These are phyloP conservation scores for Vitis riparia DNA, from an alignment of 164 flowering plant genomes.

Conservation along the genomic window DNA sequence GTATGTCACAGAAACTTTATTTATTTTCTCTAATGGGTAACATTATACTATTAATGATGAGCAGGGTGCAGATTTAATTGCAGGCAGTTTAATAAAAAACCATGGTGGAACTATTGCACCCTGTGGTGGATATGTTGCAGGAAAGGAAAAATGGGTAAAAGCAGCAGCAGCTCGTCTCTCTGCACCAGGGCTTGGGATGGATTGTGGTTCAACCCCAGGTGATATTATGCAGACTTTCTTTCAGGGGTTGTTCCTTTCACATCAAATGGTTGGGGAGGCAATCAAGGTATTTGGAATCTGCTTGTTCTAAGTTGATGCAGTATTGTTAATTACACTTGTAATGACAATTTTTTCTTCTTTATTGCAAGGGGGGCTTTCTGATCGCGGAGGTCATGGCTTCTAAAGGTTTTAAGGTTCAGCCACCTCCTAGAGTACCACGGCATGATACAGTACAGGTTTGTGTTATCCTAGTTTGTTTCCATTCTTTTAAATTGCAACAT, in stretches of 20 bases:
- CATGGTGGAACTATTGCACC: slow-evolving; percentile 96
- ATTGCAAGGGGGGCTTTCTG: slow-evolving; percentile 62
- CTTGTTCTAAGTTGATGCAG: background rate
- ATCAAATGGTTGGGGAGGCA: slow-evolving; percentile 95
- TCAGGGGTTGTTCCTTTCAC: slow-evolving; percentile 82
- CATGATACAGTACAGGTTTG: slow-evolving; percentile 84
- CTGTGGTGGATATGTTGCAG: slow-evolving; percentile 94
- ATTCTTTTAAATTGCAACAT: background rate
- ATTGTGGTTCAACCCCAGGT: slow-evolving; percentile 89
- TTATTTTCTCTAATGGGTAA: slow-evolving; percentile 3
- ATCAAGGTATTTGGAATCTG: slow-evolving; percentile 51
- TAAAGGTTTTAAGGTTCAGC: slow-evolving; percentile 77
- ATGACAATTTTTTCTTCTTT: slow-evolving; percentile 2
- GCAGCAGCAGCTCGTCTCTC: slow-evolving; percentile 90
- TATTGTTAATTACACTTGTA: slow-evolving; percentile 2
- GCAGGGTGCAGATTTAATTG: slow-evolving; percentile 92
- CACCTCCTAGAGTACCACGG: slow-evolving; percentile 66
- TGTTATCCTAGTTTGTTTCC: background rate
- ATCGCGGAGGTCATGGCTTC: slow-evolving; percentile 87
- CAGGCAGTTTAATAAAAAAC: slow-evolving; percentile 89
- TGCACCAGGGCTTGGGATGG: slow-evolving; percentile 84
- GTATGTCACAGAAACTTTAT: slow-evolving; percentile 36
- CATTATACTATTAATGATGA: slow-evolving; percentile 12
- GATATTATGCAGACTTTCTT: slow-evolving; percentile 74
- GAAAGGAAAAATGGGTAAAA: slow-evolving; percentile 65